Evolutionary conservation across 2,329 filamentous ascomycete genomes (phyloP).

Genomic region (Beauveria brongniartii): DNA sequence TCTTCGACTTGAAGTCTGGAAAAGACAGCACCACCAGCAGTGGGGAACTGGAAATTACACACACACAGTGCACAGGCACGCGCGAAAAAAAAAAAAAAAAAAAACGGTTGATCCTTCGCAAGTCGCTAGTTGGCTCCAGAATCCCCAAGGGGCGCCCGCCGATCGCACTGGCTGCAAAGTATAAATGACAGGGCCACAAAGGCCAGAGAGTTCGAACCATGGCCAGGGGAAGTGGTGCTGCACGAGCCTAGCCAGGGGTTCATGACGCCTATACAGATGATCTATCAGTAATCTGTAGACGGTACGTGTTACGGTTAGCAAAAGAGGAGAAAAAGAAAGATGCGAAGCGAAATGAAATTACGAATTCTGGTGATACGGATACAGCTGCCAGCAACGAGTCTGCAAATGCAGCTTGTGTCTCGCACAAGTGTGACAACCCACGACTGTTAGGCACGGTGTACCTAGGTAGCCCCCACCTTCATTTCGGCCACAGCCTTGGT

Average conservation of each 20-base stretch:
- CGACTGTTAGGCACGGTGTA: neutral
- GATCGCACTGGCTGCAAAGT: slow-evolving; percentile 1
- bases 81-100: neutral
- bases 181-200: neutral
- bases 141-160: slow-evolving; percentile 1
- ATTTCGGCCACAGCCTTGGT: slow-evolving; percentile 4
- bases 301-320: too few relatives aligned
- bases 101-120: slow-evolving; percentile 4
- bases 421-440: slow-evolving; percentile 1
- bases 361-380: neutral
- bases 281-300: too few relatives aligned
- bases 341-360: neutral
- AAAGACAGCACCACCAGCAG: neutral
- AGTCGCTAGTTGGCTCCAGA: neutral
- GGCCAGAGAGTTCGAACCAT: slow-evolving; percentile 1
- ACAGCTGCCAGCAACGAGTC: neutral
- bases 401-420: slow-evolving; percentile 10
- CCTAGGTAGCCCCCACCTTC: slow-evolving; percentile 1
- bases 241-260: neutral
- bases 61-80: neutral
- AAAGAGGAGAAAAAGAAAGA: neutral
- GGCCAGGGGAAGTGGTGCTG: neutral
- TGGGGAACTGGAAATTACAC: slow-evolving; percentile 5
- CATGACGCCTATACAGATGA: neutral
- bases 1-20: neutral